A percentile compares a stretch with the other conserved stretches of the same genome.
These are phyloP conservation scores for Silene latifolia DNA, from an alignment of 148 eudicot genomes.

Conservation along the genomic window DNA sequence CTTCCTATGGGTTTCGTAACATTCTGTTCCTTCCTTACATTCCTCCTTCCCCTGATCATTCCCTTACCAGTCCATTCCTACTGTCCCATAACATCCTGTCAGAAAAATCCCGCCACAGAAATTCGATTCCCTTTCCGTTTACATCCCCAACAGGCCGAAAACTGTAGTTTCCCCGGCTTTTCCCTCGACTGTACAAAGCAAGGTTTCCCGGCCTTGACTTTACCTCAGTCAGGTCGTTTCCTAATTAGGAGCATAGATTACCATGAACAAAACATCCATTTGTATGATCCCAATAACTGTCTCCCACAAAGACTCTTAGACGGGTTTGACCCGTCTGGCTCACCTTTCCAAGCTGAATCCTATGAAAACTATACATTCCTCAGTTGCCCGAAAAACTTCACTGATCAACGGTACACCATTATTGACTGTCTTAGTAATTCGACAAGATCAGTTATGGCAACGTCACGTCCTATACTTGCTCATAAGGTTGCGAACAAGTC, in stretches of 20 bases:
- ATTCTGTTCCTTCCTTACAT: constrained; percentile 25
- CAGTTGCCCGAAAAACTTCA: constrained; percentile 40
- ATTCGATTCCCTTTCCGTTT: constrained; percentile 58
- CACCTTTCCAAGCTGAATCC: constrained; percentile 39
- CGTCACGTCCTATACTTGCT: constrained; percentile 29
- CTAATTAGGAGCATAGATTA: constrained; percentile 50
- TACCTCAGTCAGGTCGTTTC: constrained; percentile 53
- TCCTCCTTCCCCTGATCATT: constrained; percentile 16
- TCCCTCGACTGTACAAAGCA: constrained; percentile 39
- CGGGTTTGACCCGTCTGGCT: constrained; percentile 42
- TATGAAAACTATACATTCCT: constrained; percentile 45
- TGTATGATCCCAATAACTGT: constrained; percentile 54
- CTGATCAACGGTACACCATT: constrained; percentile 18
- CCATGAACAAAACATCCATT: constrained; percentile 32
- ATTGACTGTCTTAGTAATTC: constrained; percentile 65
- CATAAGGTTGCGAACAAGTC: constrained; percentile 17
- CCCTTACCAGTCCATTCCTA: constrained; percentile 21
- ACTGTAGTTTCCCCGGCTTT: constrained; percentile 64
- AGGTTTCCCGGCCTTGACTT: constrained; percentile 33
- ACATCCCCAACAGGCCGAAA: constrained; percentile 21
- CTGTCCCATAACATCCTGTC: constrained; percentile 40
- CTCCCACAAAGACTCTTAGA: constrained; percentile 41
- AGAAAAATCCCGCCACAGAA: constrained; percentile 18
- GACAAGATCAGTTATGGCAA: constrained; percentile 44
- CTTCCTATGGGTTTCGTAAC: constrained; percentile 33